Percentiles rank a stretch among this genome's conserved stretches.
phyloP scores from a whole-genome alignment of 768 basidiomycete species.

The Boletus pseudopeckii region DNA sequence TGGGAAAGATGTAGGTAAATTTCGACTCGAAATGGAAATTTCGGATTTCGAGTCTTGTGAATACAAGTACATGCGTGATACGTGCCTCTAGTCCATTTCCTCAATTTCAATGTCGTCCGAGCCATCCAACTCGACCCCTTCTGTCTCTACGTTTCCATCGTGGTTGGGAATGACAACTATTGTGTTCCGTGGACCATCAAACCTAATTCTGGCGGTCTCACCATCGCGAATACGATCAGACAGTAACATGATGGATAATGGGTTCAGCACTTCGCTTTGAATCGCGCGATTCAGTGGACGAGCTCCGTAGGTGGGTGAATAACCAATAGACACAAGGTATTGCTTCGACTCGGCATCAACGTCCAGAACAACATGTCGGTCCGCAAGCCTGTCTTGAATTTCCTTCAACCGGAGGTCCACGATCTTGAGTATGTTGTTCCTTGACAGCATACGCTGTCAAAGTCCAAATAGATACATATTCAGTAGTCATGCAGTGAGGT shows the following conservation, averaged over 20 bases:
- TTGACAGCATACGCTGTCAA: conserved; percentile 73
- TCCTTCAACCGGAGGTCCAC: conserved; percentile 88
- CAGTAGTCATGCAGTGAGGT: conserved; percentile 3
- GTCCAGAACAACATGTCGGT: conserved; percentile 76
- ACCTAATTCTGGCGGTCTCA: conserved; percentile 70
- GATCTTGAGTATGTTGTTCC: conserved; percentile 73
- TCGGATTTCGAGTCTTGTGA: no score
- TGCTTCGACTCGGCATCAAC: conserved; percentile 74
- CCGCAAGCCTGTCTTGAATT: conserved; percentile 73
- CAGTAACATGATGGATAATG: conserved; percentile 80
- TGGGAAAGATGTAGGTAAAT: neutral
- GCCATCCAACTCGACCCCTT: conserved; percentile 56
- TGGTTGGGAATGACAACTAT: conserved; percentile 83
- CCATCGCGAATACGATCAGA: conserved; percentile 79
- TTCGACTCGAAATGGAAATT: conserved; percentile 16
- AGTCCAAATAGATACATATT: conserved; percentile 22
- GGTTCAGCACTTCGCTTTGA: conserved; percentile 90
- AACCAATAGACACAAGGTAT: conserved; percentile 72
- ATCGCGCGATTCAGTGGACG: conserved; percentile 90
- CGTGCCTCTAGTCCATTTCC: conserved; percentile 14
- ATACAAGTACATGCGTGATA: neutral
- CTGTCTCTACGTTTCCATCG: conserved; percentile 43
- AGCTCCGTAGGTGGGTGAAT: conserved; percentile 84
- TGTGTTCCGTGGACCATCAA: conserved; percentile 80
- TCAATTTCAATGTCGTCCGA: conserved; percentile 44